Percentiles rank a stretch among this genome's conserved stretches.
These are phyloP conservation scores for Rhizoclosmatium globosum DNA, from an alignment of 192 early-diverging fungal species.

Conservation along the genomic window DNA sequence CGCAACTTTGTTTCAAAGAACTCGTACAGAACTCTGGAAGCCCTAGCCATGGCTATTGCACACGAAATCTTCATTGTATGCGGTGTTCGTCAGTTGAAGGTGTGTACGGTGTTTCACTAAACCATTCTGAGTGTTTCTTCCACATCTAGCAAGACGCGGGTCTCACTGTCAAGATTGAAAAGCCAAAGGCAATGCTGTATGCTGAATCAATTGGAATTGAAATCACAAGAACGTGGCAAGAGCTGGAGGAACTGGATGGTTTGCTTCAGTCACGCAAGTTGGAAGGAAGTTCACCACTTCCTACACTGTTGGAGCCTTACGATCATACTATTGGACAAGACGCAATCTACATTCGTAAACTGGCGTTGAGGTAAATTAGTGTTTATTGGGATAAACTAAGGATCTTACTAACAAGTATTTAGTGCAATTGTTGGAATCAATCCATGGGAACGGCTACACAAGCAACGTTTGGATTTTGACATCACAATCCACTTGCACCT, in stretches of 20 bases:
- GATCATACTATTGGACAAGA: conserved; percentile 65
- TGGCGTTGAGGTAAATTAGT: conserved; percentile 49
- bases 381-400: neutral
- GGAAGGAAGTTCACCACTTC: neutral
- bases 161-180: conserved; percentile 79
- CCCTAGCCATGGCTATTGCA: conserved; percentile 87
- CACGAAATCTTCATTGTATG: conserved; percentile 80
- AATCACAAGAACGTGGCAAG: conserved; percentile 77
- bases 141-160: conserved; percentile 39
- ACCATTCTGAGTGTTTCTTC: neutral
- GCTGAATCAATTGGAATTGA: conserved; percentile 88
- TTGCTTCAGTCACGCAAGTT: neutral
- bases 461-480: conserved; percentile 86
- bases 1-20: conserved; percentile 78
- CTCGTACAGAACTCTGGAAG: conserved; percentile 86
- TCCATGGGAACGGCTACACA: conserved; percentile 94
- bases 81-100: conserved; percentile 62
- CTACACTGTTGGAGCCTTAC: conserved; percentile 13
- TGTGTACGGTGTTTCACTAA: neutral
- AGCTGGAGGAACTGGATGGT: conserved; percentile 50
- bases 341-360: conserved; percentile 83
- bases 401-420: conserved; percentile 40
- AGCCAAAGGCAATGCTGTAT: conserved; percentile 90
- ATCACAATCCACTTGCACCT: conserved; percentile 68
- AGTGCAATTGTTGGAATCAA: conserved; percentile 94